These are phyloP conservation scores for Zarea fungicola DNA, from an alignment of 2,329 filamentous ascomycete genomes.

Conservation along the genomic window DNA sequence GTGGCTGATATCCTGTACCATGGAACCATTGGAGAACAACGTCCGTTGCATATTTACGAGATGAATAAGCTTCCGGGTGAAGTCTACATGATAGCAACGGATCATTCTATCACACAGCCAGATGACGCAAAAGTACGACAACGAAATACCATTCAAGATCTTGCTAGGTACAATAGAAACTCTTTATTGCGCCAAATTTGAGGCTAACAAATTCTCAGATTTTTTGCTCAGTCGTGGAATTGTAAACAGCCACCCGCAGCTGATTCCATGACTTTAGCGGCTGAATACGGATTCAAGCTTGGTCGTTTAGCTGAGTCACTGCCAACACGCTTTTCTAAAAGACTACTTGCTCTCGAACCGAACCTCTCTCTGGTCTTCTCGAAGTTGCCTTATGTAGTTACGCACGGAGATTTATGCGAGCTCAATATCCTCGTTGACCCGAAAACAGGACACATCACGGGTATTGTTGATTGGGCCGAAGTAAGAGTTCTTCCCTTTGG, in stretches of 20 bases:
- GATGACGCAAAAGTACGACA: constrained; percentile 7
- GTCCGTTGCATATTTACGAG: constrained; percentile 14
- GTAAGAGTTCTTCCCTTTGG: constrained; percentile 25
- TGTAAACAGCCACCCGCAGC: neutral
- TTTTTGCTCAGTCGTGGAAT: constrained; percentile 18
- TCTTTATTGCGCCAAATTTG: neutral
- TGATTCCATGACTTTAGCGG: neutral
- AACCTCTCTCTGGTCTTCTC: constrained; percentile 16
- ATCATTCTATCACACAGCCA: constrained; percentile 3
- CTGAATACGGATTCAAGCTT: constrained; percentile 13
- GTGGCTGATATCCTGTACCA: constrained; percentile 13
- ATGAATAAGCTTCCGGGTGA: constrained; percentile 16
- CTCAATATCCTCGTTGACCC: constrained; percentile 25
- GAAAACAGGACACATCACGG: constrained; percentile 23
- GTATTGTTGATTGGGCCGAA: constrained; percentile 27
- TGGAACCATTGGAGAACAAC: constrained; percentile 14
- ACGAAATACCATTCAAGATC: constrained; percentile 10
- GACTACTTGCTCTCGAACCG: neutral
- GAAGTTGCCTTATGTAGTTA: constrained; percentile 18
- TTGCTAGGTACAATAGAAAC: constrained; percentile 3
- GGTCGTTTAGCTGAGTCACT: constrained; percentile 10
- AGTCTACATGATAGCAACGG: constrained; percentile 13
- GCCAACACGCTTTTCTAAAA: constrained; percentile 12
- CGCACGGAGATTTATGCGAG: constrained; percentile 23
- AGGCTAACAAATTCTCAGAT: constrained; percentile 10